Evolutionary conservation across 1,139 yeast genomes (phyloP).

Genomic region (Yamadazyma conglobata): DNA sequence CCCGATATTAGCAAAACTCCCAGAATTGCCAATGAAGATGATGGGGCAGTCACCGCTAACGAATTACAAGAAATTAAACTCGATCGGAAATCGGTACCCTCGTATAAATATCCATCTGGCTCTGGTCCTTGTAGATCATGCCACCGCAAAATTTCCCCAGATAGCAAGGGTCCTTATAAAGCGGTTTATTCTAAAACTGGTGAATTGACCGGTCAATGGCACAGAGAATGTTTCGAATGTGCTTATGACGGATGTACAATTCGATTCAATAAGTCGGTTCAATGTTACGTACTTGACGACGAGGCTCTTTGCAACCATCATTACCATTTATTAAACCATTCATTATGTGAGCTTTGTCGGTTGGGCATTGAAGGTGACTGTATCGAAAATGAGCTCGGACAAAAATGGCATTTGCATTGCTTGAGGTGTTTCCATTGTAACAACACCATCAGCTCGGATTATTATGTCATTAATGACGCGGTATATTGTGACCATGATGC

Average conservation of each 20-base stretch:
- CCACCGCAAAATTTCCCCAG: constrained; percentile 37
- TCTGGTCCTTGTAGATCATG: constrained; percentile 76
- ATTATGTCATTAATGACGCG: constrained; percentile 48
- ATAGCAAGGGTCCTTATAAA: constrained; percentile 43
- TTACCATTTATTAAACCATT: constrained; percentile 73
- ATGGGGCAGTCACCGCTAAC: neutral
- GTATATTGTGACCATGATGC: constrained; percentile 52
- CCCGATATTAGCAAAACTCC: constrained; percentile 17
- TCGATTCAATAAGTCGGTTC: constrained; percentile 55
- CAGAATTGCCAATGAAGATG: constrained; percentile 2
- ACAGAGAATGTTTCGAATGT: constrained; percentile 79
- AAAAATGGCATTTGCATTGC: constrained; percentile 66
- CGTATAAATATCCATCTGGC: constrained; percentile 49
- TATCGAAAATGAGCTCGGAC: constrained; percentile 67
- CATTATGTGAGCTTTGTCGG: constrained; percentile 69
- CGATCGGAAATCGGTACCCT: constrained; percentile 7
- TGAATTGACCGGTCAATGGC: constrained; percentile 93
- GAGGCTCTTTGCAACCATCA: constrained; percentile 78
- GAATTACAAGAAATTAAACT: constrained; percentile 6
- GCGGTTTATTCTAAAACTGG: constrained; percentile 74
- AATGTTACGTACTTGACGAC: constrained; percentile 78
- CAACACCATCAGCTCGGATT: constrained; percentile 48
- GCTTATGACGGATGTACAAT: constrained; percentile 47
- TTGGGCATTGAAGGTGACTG: constrained; percentile 89
- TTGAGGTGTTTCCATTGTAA: constrained; percentile 56